Evolutionary conservation across 768 basidiomycete genomes (phyloP).

Genomic region (Pleurotus platypus): DNA sequence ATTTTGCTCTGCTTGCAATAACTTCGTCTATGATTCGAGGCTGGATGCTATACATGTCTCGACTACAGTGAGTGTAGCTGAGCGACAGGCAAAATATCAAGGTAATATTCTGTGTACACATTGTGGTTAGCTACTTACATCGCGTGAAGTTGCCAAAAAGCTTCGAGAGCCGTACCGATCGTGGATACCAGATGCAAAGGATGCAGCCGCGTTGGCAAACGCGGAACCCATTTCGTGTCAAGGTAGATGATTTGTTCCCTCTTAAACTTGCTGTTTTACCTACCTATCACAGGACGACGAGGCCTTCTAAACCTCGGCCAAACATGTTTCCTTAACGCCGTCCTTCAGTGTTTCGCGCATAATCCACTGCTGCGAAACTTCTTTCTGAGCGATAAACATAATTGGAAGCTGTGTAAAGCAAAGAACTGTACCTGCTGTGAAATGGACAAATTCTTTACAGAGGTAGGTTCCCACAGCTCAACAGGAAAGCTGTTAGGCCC

Average conservation of each 20-base stretch:
- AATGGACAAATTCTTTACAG: constrained; percentile 83
- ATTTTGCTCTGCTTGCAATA: constrained; percentile 71
- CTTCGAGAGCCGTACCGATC: constrained; percentile 30
- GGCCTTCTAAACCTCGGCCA: constrained; percentile 87
- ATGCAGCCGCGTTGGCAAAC: constrained; percentile 42
- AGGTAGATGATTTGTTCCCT: constrained; percentile 37
- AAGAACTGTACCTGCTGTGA: constrained; percentile 87
- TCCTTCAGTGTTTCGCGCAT: constrained; percentile 84
- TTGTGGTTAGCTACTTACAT: too few relatives aligned
- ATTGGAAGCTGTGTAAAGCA: constrained; percentile 61
- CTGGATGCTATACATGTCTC: constrained; percentile 45
- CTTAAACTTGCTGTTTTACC: not conserved
- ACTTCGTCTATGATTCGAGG: constrained; percentile 62
- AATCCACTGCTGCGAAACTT: constrained; percentile 88
- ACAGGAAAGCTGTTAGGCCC: constrained; percentile 7
- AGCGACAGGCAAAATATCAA: constrained; percentile 58
- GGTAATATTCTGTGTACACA: constrained; percentile 26
- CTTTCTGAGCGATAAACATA: constrained; percentile 90
- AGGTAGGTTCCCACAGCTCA: constrained; percentile 37
- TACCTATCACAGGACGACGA: constrained; percentile 53
- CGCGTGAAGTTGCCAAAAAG: constrained; percentile 29
- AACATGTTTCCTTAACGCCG: constrained; percentile 92
- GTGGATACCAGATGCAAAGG: constrained; percentile 37
- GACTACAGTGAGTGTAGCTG: constrained; percentile 51
- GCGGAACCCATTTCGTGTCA: constrained; percentile 64